Percentiles rank a stretch among this genome's conserved stretches.
Conservation (phyloP, 1,284 basidiomycete species). For the Cutaneotrichosporon mucoides region DNA sequence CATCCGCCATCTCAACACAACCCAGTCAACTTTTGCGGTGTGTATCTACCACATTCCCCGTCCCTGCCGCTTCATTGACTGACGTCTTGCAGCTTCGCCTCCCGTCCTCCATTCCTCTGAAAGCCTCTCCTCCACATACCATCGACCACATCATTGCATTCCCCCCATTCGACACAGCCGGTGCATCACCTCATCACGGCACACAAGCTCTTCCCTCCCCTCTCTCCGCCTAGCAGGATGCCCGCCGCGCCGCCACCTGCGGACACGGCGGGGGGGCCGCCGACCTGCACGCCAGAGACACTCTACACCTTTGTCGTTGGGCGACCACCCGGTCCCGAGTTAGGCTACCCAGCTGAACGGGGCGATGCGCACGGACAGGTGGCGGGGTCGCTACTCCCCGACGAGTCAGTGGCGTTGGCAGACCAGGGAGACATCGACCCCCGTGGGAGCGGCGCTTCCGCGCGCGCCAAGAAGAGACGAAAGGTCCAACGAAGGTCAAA, state of each 20-base stretch:
- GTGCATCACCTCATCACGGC: too few species aligned
- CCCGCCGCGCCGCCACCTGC: conserved; percentile 2
- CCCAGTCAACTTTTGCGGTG: too few species aligned
- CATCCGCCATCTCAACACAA: too few species aligned
- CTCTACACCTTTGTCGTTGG: conserved; percentile 20
- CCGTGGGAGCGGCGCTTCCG: conserved; percentile 8
- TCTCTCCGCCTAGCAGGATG: conserved; percentile 4
- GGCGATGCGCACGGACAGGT: conserved; percentile 9
- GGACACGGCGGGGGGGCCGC: neutral
- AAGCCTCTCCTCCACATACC: too few species aligned
- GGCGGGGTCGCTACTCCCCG: neutral
- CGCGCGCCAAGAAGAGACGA: conserved; percentile 21
- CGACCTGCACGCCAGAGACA: conserved; percentile 7
- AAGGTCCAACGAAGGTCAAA: conserved; percentile 18
- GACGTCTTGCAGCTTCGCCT: too few species aligned
- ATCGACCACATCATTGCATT: too few species aligned
- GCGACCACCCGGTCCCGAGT: conserved; percentile 12
- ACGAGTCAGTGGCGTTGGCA: neutral
- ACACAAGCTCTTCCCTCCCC: too few species aligned
- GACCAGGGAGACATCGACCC: conserved; percentile 6
- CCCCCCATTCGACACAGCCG: too few species aligned
- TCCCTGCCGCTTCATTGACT: too few species aligned
- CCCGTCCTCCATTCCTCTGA: too few species aligned
- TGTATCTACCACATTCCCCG: too few species aligned
- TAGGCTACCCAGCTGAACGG: conserved; percentile 15